Evolutionary conservation across 495 filamentous ascomycete genomes (phyloP).

Genomic region (Daldinia vernicosa): DNA sequence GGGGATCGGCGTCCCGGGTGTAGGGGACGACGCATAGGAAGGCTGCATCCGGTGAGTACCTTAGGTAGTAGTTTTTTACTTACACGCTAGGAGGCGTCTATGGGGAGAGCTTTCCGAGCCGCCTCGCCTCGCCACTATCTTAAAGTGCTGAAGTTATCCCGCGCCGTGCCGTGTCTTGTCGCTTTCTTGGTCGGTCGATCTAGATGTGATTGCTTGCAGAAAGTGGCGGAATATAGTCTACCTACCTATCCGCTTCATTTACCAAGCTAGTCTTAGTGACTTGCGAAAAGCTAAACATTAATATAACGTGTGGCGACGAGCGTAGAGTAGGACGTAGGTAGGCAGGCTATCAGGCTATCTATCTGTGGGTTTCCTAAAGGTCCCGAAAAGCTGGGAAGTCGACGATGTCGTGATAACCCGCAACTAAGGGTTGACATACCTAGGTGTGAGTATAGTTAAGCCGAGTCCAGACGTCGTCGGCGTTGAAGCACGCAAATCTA

Average conservation of each 20-base stretch:
- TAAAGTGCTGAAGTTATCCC: slow-evolving; percentile 15
- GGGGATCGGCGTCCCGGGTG: slow-evolving; percentile 40
- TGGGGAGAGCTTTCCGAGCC: slow-evolving; percentile 28
- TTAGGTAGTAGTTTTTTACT: slow-evolving; percentile 22
- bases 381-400: background rate
- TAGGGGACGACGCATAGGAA: slow-evolving; percentile 40
- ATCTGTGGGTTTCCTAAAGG: background rate
- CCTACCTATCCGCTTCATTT: slow-evolving; percentile 16
- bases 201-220: slow-evolving; percentile 41
- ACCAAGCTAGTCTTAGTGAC: slow-evolving; percentile 4
- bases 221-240: slow-evolving; percentile 21
- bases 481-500: background rate
- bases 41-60: slow-evolving; percentile 43
- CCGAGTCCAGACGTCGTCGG: slow-evolving; percentile 3
- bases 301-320: slow-evolving; percentile 6
- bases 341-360: too few species aligned
- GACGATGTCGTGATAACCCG: background rate
- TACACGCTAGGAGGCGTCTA: slow-evolving; percentile 4
- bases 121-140: slow-evolving; percentile 25
- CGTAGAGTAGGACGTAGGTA: too few species aligned
- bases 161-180: slow-evolving; percentile 2
- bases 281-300: background rate
- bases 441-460: background rate
- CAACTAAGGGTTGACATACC: slow-evolving; percentile 7
- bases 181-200: slow-evolving; percentile 22